These are phyloP conservation scores for Chaetomium strumarium DNA, from an alignment of 2,329 filamentous ascomycete genomes.

Conservation along the genomic window DNA sequence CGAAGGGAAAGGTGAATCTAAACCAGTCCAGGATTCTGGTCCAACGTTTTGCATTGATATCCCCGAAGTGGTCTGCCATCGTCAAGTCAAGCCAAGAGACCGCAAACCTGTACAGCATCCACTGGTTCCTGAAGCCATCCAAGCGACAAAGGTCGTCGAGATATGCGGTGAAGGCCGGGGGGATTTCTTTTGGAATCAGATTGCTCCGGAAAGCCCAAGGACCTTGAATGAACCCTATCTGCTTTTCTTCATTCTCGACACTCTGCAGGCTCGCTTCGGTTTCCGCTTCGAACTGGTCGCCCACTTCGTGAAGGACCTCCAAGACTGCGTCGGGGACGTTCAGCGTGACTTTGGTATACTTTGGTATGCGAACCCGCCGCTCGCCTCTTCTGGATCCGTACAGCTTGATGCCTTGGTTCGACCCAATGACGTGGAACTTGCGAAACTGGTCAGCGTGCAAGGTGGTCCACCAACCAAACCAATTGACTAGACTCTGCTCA, in stretches of 20 bases:
- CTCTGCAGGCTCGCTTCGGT: not conserved
- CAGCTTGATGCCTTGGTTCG: constrained; percentile 27
- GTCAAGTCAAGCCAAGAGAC: constrained; percentile 38
- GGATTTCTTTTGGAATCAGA: constrained; percentile 1
- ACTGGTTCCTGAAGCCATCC: not conserved
- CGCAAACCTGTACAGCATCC: constrained; percentile 33
- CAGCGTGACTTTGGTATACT: constrained; percentile 32
- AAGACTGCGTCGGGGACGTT: constrained; percentile 34
- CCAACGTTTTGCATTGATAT: constrained; percentile 23
- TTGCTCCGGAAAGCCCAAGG: constrained; percentile 16
- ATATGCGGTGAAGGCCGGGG: not conserved
- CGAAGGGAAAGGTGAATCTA: constrained; percentile 24
- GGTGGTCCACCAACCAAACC: constrained; percentile 55
- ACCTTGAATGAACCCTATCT: not conserved
- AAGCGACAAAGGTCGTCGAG: not conserved
- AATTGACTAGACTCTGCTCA: constrained; percentile 57
- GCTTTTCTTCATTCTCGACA: not conserved
- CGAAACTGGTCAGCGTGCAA: constrained; percentile 45
- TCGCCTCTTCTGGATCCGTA: constrained; percentile 22
- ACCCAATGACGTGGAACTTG: constrained; percentile 52
- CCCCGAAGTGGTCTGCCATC: constrained; percentile 34
- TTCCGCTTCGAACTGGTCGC: constrained; percentile 1
- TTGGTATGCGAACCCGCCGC: constrained; percentile 32
- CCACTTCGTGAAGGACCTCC: constrained; percentile 16
- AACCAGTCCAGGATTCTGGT: constrained; percentile 35